Base-by-base conservation (phyloP, 208 protist genomes). In the Leishmania guyanensis region DNA sequence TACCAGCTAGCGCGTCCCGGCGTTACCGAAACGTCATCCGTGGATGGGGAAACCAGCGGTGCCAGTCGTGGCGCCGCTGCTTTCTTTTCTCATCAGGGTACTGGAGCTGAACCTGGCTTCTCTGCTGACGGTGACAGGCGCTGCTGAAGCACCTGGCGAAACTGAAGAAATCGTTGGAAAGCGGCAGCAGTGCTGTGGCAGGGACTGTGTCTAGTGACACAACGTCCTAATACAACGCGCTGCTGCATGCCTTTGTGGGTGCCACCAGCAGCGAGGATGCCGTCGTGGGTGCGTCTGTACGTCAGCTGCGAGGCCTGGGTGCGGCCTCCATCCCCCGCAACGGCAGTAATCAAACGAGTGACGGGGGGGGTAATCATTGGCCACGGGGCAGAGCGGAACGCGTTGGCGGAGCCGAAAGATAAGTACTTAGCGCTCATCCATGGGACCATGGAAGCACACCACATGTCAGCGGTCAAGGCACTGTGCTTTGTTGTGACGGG, bases 361-460 rank as follows among this genome's bases (percentile, higher is more conserved):
- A 46, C 43, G 4, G 43, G 43, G 43, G 39, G 4, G 43, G 3
- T 46, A 46, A 46, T 46, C 43, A 46, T 46, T 46, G 43, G 43
- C 43, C 43, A 46, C 43, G 43, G 43, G 43, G 6, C 43, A 46
- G 43, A 3, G 43, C 43, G 43, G 43, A 46, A 6, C 43, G 2
- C 43, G 43, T 46, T 46, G 43, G 43, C 43, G 43, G 43, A 46
- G 43, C 43, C 43, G 54, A 81, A 77, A 46, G 71, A 73, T 12
- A 77, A 81, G 20, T 87, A 84, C 3, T 79, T 82, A n/a, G 79
- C 84, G 50, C 80, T 89, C 60, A 84, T 91, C 65, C 87, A 93
- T 75, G 83, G 86, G 14, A 87, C 87, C 9, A 77, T 93, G 5
- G 75, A 62, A 0, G 72, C 77, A n/a, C 75, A 51, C 51, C 87